Conservation (phyloP, 2,329 filamentous ascomycete species). For the Paecilomyces dactylethromorphus region DNA sequence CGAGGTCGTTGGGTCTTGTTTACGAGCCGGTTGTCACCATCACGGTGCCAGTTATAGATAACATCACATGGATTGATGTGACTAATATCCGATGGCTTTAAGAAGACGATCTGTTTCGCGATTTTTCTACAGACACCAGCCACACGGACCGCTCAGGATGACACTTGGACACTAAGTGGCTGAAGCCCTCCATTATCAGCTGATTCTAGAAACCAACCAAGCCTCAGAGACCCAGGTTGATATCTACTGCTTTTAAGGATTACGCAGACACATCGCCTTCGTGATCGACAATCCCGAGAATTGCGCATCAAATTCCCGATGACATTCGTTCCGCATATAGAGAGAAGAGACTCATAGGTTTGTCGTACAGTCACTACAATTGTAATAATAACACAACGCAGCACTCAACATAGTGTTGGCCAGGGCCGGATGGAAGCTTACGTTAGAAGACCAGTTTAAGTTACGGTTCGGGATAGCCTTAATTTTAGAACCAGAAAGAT, state of each 20-base stretch:
- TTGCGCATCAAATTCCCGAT: not conserved
- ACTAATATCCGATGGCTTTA: not conserved
- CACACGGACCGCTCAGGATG: not conserved
- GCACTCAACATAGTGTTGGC: not conserved
- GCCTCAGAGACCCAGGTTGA: not conserved
- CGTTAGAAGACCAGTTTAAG: not conserved
- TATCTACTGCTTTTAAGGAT: not conserved
- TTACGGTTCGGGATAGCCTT: not conserved
- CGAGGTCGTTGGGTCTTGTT: not conserved
- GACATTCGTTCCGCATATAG: not conserved
- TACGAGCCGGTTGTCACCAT: not conserved
- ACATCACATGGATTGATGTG: not conserved
- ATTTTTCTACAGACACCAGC: not conserved
- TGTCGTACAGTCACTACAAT: not conserved
- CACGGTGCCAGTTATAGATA: not conserved
- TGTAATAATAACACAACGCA: not conserved
- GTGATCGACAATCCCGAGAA: not conserved
- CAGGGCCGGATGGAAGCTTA: not conserved
- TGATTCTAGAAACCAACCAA: not conserved
- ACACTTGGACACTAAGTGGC: not conserved
- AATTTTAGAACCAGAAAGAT: not conserved
- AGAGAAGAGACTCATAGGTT: not conserved
- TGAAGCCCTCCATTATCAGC: not conserved
- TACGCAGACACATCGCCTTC: not conserved
- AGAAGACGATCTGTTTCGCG: not conserved